A percentile compares a stretch with the other conserved stretches of the same genome.
phyloP scores from a whole-genome alignment of 768 basidiomycete species.

The Ramaria sp. region DNA sequence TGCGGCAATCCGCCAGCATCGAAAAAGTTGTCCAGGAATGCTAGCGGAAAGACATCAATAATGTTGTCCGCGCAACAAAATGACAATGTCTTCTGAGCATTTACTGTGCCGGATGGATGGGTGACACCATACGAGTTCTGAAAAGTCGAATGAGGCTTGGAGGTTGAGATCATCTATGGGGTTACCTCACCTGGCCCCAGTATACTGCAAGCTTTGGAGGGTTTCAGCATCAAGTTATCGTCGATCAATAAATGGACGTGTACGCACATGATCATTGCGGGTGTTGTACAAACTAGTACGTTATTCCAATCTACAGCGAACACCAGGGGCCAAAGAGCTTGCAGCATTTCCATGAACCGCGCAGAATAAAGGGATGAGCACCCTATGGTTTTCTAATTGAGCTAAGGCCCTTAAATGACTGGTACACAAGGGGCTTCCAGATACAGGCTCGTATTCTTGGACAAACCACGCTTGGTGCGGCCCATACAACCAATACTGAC shows the following conservation, averaged over 20 bases:
- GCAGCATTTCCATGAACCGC: neutral
- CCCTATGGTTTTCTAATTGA: neutral
- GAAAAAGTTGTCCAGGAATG: too few relatives aligned
- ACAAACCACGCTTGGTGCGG: neutral
- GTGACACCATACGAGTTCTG: slow-evolving; percentile 12
- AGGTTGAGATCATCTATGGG: neutral
- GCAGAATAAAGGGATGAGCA: neutral
- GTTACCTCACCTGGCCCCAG: neutral
- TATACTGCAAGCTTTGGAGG: slow-evolving; percentile 2
- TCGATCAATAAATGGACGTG: neutral
- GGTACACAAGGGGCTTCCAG: neutral
- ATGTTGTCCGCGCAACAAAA: slow-evolving; percentile 10
- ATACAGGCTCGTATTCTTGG: neutral
- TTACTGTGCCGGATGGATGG: too few relatives aligned
- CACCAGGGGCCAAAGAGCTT: neutral
- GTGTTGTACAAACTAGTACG: neutral
- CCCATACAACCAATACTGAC: neutral
- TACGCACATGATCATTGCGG: neutral
- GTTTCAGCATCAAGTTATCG: too few relatives aligned
- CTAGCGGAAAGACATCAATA: slow-evolving; percentile 11
- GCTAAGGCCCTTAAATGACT: neutral
- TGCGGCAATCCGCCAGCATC: too few relatives aligned
- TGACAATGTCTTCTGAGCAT: slow-evolving; percentile 8
- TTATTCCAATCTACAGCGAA: neutral
- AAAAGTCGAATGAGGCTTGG: neutral